These are phyloP conservation scores for Citrullus amarus DNA, from an alignment of 306 rosid species.

Conservation along the genomic window DNA sequence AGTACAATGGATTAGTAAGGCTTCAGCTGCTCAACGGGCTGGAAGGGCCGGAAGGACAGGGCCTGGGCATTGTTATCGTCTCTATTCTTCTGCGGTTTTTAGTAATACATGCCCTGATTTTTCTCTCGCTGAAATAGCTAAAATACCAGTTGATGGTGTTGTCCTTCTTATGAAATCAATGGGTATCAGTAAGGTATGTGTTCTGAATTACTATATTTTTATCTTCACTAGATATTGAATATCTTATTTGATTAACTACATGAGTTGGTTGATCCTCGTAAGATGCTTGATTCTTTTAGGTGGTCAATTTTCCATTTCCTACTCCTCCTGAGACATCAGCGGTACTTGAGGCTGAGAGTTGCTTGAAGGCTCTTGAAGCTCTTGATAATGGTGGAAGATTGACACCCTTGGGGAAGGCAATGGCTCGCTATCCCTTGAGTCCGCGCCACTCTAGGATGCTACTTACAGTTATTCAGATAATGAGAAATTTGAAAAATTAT, in stretches of 20 bases:
- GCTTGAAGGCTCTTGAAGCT: constrained; percentile 83
- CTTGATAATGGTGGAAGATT: constrained; percentile 52
- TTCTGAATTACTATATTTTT: constrained; percentile 7
- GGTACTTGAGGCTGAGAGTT: constrained; percentile 64
- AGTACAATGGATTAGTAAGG: constrained; percentile 89
- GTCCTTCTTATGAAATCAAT: constrained; percentile 84
- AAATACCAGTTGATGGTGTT: constrained; percentile 76
- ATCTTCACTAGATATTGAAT: not conserved
- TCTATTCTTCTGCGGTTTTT: constrained; percentile 79
- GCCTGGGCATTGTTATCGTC: constrained; percentile 81
- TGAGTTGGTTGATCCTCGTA: not conserved
- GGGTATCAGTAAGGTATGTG: constrained; percentile 55
- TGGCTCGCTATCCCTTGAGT: constrained; percentile 84
- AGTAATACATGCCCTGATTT: constrained; percentile 50
- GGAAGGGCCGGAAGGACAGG: constrained; percentile 96
- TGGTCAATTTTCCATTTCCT: constrained; percentile 79
- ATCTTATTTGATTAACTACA: not conserved
- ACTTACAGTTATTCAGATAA: constrained; percentile 51
- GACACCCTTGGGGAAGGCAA: constrained; percentile 66
- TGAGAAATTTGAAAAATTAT: constrained; percentile 33
- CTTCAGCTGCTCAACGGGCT: constrained; percentile 86
- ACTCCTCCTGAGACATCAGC: constrained; percentile 58
- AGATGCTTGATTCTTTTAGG: constrained; percentile 22
- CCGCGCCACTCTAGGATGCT: constrained; percentile 97
- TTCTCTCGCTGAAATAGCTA: constrained; percentile 71